Evolutionary conservation across 1,139 yeast species (phyloP), one percentile per base, ranked within the genome.

Genomic region (Candida freyschussii): DNA sequence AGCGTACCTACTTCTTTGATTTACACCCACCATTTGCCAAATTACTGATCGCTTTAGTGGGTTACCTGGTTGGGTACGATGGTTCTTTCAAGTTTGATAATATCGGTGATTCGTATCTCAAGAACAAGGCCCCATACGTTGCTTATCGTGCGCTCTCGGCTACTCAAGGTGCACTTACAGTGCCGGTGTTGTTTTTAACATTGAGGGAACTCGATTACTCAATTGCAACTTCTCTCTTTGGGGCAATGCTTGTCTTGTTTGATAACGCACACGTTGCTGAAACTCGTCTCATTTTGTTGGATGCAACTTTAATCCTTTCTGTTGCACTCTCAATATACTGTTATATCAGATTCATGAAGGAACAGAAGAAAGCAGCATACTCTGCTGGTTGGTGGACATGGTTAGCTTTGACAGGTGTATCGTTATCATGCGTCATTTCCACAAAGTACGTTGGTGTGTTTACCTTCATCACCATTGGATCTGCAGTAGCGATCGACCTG

Each of bases 21-120:
- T 75, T 93, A 39, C 99, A 93, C 60, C 99, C 99, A 24, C 99
- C 98, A 13, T 82, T 93, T 61, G 98, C 96, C 32, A 93, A 93
- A 60, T 67, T 93, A 59, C 68, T 89, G 47, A 83, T 87, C 61
- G 98, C 97, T 0, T 73, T 77, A 40, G 91, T 81, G 29, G 99
- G 98, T 22, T 87, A 80, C 73, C 56, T 91, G 26, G 75, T 80
- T 37, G 95, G 96, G 3, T 93, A 85, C 56, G 80, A 83, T 50
- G 99, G 99, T 9, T 61, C 71, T 19, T 91, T 89, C 66, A 86
- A 91, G 58, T 91, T 91, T 53, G 95, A 87, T 41, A 78, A 72
- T 52, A 91, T 91, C 59, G 96, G 96, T 28, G 91, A 85, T 50
- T 72, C 78, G 39, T 91, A 91, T 59, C 68, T 75, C 41, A 61